Evolutionary conservation across 768 basidiomycete species (phyloP).

Genomic region (Stropharia rugosoannulata): DNA sequence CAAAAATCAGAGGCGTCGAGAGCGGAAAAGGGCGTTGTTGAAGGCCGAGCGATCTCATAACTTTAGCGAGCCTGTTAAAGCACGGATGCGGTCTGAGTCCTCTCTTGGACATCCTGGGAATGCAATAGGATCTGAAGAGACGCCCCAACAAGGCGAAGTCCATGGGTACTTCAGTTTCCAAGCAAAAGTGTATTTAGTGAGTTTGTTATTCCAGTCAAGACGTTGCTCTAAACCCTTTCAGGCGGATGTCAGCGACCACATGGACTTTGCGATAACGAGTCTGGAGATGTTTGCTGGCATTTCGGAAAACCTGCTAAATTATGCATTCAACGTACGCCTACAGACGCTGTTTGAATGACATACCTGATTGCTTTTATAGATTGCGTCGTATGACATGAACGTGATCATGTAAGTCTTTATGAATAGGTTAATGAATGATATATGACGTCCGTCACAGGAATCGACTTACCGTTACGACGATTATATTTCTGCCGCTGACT

Average conservation of each 20-base stretch:
- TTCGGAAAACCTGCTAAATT: conserved; percentile 66
- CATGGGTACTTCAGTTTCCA: conserved; percentile 64
- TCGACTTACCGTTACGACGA: conserved; percentile 63
- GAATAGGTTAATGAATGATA: not conserved
- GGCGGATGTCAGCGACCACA: conserved; percentile 74
- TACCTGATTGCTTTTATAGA: conserved; percentile 29
- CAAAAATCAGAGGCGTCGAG: not conserved
- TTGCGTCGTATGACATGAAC: conserved; percentile 68
- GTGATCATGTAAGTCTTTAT: conserved; percentile 48
- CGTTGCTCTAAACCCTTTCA: conserved; percentile 19
- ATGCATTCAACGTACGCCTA: conserved; percentile 61
- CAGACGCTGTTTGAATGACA: not conserved
- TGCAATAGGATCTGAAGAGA: not conserved
- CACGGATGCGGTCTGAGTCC: not conserved
- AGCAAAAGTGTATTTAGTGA: conserved; percentile 61
- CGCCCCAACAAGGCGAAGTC: not conserved
- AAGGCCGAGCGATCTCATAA: not conserved
- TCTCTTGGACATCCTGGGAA: not conserved
- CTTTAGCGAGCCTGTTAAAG: not conserved
- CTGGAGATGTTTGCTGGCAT: conserved; percentile 69
- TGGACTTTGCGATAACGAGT: conserved; percentile 63
- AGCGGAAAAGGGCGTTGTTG: not conserved
- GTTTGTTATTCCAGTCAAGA: conserved; percentile 16
- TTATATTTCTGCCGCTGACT: conserved; percentile 70
- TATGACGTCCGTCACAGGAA: conserved; percentile 38